Percentiles rank a stretch among this genome's conserved stretches.
These are phyloP conservation scores for Xylaria castorea DNA, from an alignment of 495 filamentous ascomycete species.

Conservation along the genomic window DNA sequence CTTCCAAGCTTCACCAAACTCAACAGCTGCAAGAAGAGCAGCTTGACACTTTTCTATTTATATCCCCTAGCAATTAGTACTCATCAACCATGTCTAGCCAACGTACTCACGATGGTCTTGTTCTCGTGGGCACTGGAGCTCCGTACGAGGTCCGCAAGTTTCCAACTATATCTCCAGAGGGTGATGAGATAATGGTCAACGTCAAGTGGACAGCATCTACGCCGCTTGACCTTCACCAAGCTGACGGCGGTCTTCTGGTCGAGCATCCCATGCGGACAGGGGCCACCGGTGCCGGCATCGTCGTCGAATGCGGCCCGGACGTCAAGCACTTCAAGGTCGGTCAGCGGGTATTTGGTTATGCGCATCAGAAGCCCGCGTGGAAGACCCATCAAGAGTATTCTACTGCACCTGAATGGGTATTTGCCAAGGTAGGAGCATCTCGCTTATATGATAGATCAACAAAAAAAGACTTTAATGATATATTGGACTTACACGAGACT, in stretches of 20 bases:
- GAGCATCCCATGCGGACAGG: constrained; percentile 48
- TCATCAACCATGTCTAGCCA: constrained; percentile 5
- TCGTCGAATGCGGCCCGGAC: constrained; percentile 50
- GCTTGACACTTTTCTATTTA: not conserved
- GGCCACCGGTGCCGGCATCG: constrained; percentile 49
- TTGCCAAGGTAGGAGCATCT: constrained; percentile 39
- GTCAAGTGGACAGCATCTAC: constrained; percentile 60
- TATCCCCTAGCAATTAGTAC: not conserved
- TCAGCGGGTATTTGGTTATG: constrained; percentile 59
- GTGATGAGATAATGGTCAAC: constrained; percentile 47
- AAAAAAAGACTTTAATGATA: not conserved
- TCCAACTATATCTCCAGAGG: constrained; percentile 48
- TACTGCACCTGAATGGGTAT: constrained; percentile 42
- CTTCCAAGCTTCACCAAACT: constrained; percentile 12
- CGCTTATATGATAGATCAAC: not conserved
- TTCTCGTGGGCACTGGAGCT: constrained; percentile 41
- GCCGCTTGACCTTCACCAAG: constrained; percentile 62
- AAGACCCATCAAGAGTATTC: constrained; percentile 56
- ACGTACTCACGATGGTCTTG: constrained; percentile 50
- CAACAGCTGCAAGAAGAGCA: constrained; percentile 1
- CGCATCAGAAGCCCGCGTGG: constrained; percentile 42
- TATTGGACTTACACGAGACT: not conserved
- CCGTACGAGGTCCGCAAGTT: constrained; percentile 45
- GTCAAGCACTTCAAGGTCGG: constrained; percentile 49
- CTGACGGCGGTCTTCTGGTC: constrained; percentile 56